Base-by-base conservation (phyloP, 345 rosid genomes). In the Populus nigra region DNA sequence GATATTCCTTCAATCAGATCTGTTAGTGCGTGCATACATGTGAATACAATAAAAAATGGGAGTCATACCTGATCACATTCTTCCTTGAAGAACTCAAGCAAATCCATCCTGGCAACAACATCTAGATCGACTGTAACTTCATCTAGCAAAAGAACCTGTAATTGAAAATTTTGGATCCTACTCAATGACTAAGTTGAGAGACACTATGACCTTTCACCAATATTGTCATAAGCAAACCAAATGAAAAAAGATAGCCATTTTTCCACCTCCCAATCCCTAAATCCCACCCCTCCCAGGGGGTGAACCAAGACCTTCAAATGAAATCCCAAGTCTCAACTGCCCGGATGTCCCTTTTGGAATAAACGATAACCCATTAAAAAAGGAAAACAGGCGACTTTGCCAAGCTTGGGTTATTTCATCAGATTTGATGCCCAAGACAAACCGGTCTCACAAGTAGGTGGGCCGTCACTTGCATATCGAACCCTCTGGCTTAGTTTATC, bases 61-160 rank as follows among this genome's bases (percentile, higher is more conserved):
- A 77, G 72, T 49, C 35, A 68, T 86, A 96, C 98, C 93, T 89
- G 86, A 1, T 92, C 93, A 75, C 97, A 93, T 87, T 96, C 98
- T 83, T 93, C 97, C 87, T 87, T 87, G 71, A 96, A 92, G 86
- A 93, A 96, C 31, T 92, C 89, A 12, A 96, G 94, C 73, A 96
- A 87, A 90, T 96, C 98, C 91, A 96, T 79, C 73, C 98, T 88
- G 55, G 97, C 95, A 77, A 96, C 99, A 47, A 96, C 97, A 49
- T 96, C 99, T 0, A 96, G 91, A 77, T 96, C 99, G 27, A 96
- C 97, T 29, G 99, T 96, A 68, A 96, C 92, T 77, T 96, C 99
- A 83, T 96, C 99, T 25, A 96, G 88, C 84, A 96, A 83, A 66
- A 96, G 87, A 63, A 93, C 98, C 98, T 96, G 89, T 63, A 78